phyloP scores from a whole-genome alignment of 495 filamentous ascomycete genomes.

The Thermothielavioides terrestris region DNA sequence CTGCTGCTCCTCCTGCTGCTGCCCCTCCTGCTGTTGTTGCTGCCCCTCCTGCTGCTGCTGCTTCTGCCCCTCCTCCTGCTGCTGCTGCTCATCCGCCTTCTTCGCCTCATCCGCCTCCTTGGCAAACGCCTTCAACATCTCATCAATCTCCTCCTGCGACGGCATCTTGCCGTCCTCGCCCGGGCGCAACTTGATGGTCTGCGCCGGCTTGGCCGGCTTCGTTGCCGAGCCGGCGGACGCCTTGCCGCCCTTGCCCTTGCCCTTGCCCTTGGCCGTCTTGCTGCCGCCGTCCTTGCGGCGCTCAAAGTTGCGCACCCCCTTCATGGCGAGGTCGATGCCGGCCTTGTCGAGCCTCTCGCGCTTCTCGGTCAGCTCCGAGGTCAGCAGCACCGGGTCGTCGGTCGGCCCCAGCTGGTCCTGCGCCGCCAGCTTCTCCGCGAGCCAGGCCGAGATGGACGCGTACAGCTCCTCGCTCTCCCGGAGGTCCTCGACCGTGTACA shows the following conservation, averaged over 20 bases:
- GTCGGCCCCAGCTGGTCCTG: constrained; percentile 60
- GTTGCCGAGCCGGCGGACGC: constrained; percentile 8
- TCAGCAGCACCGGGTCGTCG: constrained; percentile 61
- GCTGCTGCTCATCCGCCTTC: constrained; percentile 26
- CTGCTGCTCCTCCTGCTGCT: constrained; percentile 18
- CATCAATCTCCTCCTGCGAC: constrained; percentile 38
- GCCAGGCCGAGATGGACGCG: constrained; percentile 49
- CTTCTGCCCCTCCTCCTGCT: constrained; percentile 25
- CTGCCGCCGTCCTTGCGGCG: constrained; percentile 34
- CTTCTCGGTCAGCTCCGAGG: constrained; percentile 55
- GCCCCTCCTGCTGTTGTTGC: constrained; percentile 25
- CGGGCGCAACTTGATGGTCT: constrained; percentile 31
- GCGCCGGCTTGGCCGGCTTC: constrained; percentile 32
- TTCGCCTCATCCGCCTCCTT: constrained; percentile 25
- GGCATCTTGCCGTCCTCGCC: constrained; percentile 34
- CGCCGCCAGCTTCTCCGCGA: constrained; percentile 53
- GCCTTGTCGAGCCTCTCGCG: constrained; percentile 54
- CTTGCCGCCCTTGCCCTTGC: constrained; percentile 30
- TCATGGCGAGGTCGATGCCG: constrained; percentile 61
- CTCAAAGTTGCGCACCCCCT: constrained; percentile 55
- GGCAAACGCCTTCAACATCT: constrained; percentile 39
- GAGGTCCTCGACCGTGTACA: constrained; percentile 57
- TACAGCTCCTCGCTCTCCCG: constrained; percentile 43
- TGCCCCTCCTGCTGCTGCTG: constrained; percentile 30
- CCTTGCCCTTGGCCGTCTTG: constrained; percentile 36